Base-by-base conservation (phyloP, 2,329 filamentous ascomycete genomes). In the Fusarium marasasianum region DNA sequence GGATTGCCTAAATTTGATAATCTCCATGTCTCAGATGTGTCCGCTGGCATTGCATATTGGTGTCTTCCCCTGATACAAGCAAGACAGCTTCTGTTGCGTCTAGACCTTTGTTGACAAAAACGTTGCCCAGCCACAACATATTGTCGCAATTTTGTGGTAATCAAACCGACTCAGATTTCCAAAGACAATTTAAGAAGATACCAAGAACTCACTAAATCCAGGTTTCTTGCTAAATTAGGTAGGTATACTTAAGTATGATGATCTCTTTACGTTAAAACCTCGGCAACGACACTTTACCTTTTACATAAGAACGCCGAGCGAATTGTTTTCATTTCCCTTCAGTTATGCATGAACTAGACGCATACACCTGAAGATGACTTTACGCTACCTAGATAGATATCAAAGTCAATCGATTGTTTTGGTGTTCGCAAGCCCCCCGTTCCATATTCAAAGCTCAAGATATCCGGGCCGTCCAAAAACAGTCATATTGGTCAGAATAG, bases 81-180 rank as follows among this genome's bases (percentile, higher is more conserved):
- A 10, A 58, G 41, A 55, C 33, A 48, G 4, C 13, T 11, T 29
- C 26, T 48, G 15, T 24, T 29, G 44, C 18, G 17, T 37, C 66
- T 65, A n/a, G 45, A 26, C 24, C 44, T 13, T 47, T 24, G 12
- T 38, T 29, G 24, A 44, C 18, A 35, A n/a, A 38, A 58, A 26
- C 66, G 51, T 70, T 70, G 33, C 51, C 58, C 31, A 70, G 67
- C 35, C 45, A 70, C 26, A 40, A 26, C 41, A 38, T 15, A 33
- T 43, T 53, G 37, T 37, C 33, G 40, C 20, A 29, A 58, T 35
- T 58, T 22, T 17, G 24, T 35, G 29, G 13, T 3, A n/a, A 26
- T 37, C n/a, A 15, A 12, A 5, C 13, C n/a, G 33, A 51, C 35
- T 44, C 13, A 20, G 9, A 47, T 26, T 51, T 50, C 9, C 8